phyloP scores from a whole-genome alignment of 148 eudicot genomes.

The Chenopodium suecicum region DNA sequence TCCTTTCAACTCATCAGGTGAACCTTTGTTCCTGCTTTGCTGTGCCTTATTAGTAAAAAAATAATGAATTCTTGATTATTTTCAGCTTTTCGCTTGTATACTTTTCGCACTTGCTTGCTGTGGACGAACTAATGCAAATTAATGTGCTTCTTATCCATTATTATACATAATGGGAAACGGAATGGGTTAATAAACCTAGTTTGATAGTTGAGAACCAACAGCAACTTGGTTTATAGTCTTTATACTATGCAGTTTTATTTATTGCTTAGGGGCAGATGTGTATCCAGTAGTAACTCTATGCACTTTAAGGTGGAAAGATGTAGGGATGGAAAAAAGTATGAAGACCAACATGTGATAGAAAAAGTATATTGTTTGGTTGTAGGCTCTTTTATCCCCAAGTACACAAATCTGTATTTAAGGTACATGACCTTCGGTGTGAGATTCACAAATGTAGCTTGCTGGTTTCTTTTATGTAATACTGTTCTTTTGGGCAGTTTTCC shows the following conservation, averaged over 20 bases:
- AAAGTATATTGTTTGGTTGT: too few relatives aligned
- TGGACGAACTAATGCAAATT: neutral
- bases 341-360: neutral
- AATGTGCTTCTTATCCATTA: neutral
- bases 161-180: neutral
- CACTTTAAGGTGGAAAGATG: neutral
- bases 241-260: too few relatives aligned
- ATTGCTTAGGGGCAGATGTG: neutral
- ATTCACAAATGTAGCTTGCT: too few relatives aligned
- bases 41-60: neutral
- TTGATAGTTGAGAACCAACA: neutral
- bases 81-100: neutral
- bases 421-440: too few relatives aligned
- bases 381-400: neutral
- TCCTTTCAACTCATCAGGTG: constrained; percentile 95
- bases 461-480: too few relatives aligned
- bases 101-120: neutral
- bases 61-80: neutral
- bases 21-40: constrained; percentile 20
- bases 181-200: neutral
- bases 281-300: neutral
- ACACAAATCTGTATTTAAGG: too few relatives aligned
- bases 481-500: too few relatives aligned
- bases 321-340: neutral
- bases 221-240: neutral